phyloP scores from a whole-genome alignment of 176 grass and related monocot genomes.

The Avena eriantha region DNA sequence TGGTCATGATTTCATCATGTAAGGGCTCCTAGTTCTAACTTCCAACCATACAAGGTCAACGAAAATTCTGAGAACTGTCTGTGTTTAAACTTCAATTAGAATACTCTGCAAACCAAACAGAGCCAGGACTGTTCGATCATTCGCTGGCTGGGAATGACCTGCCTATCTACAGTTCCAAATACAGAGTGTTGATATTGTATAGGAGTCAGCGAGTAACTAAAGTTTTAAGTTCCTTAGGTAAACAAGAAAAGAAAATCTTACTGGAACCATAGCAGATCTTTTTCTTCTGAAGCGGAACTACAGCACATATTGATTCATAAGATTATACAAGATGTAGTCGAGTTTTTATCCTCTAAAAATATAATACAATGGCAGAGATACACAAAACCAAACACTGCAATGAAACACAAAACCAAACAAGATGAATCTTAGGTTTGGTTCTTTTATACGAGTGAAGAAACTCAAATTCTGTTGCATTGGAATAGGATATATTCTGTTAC shows the following conservation, averaged over 20 bases:
- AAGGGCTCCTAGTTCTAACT: slow-evolving; percentile 6
- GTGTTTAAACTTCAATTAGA: not conserved
- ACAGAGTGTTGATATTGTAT: not conserved
- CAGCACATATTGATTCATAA: not conserved
- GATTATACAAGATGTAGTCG: not conserved
- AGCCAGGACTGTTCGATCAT: not conserved
- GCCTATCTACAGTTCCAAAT: not conserved
- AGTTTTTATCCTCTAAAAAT: not conserved
- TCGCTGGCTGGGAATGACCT: not conserved
- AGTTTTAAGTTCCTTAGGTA: not conserved
- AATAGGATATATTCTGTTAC: not conserved
- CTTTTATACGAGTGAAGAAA: not conserved
- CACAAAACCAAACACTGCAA: not conserved
- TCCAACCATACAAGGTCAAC: slow-evolving; percentile 24
- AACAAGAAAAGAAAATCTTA: not conserved
- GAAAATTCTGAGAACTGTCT: not conserved
- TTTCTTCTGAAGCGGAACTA: not conserved
- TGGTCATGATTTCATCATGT: not conserved
- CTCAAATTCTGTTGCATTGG: not conserved
- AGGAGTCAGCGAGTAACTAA: not conserved
- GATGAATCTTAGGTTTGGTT: not conserved
- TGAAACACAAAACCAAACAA: not conserved
- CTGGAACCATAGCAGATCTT: not conserved
- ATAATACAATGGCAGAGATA: not conserved
- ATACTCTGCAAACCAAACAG: not conserved